Conservation (phyloP, 192 early-diverging fungal species). For the Umbelopsis isabellina region DNA sequence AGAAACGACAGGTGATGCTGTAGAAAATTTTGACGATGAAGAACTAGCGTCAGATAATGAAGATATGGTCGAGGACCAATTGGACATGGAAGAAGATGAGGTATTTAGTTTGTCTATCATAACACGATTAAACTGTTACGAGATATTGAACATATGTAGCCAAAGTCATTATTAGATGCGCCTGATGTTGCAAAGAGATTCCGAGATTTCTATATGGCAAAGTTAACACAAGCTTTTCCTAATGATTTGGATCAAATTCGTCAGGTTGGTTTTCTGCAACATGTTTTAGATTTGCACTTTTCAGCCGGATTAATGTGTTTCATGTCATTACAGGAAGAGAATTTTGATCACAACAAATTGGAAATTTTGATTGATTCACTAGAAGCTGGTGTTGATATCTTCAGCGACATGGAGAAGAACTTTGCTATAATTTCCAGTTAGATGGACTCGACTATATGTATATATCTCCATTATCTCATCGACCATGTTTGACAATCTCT, state of each 20-base stretch:
- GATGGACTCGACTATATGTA: background rate
- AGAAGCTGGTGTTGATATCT: slow-evolving; percentile 46
- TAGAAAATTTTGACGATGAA: background rate
- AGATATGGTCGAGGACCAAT: background rate
- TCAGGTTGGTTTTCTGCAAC: slow-evolving; percentile 13
- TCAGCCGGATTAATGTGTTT: background rate
- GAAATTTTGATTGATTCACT: slow-evolving; percentile 45
- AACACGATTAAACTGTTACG: too few species aligned
- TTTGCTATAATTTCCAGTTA: slow-evolving; percentile 18
- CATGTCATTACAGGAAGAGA: slow-evolving; percentile 25
- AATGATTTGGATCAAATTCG: slow-evolving; percentile 41
- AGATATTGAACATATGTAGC: background rate
- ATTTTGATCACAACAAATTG: slow-evolving; percentile 27
- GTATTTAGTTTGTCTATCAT: background rate
- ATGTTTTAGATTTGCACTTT: background rate
- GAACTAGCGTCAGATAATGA: background rate
- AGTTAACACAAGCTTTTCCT: slow-evolving; percentile 40
- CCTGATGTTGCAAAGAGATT: slow-evolving; percentile 25
- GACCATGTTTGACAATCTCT: background rate
- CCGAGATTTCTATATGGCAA: slow-evolving; percentile 37
- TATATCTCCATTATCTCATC: background rate
- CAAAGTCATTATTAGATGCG: slow-evolving; percentile 10
- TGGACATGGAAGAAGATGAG: background rate
- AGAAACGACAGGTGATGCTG: background rate
- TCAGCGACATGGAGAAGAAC: slow-evolving; percentile 34